These are phyloP conservation scores for Xylariaceae sp. DNA, from an alignment of 2,329 filamentous ascomycete genomes.

Conservation along the genomic window DNA sequence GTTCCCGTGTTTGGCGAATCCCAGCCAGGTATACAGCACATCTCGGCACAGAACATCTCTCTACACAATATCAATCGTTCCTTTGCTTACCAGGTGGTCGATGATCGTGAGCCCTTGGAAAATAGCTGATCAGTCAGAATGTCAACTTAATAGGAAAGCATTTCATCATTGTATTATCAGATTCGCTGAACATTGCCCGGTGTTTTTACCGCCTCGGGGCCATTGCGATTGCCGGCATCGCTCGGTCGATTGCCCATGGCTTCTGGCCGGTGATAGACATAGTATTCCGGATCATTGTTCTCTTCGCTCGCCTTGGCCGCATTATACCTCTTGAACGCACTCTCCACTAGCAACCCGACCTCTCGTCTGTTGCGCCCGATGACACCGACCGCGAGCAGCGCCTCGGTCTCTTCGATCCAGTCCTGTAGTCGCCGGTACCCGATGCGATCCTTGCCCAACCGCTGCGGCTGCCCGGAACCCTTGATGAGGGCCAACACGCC, in stretches of 20 bases:
- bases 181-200: neutral
- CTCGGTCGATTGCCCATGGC: slow-evolving; percentile 13
- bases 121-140: no score
- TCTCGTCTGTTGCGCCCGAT: slow-evolving; percentile 41
- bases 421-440: slow-evolving; percentile 46
- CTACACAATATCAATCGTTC: no score
- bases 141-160: no score
- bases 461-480: slow-evolving; percentile 47
- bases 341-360: slow-evolving; percentile 41
- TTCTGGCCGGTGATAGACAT: slow-evolving; percentile 30
- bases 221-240: slow-evolving; percentile 6
- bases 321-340: slow-evolving; percentile 42
- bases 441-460: slow-evolving; percentile 44
- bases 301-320: slow-evolving; percentile 40
- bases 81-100: no score
- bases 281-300: slow-evolving; percentile 40
- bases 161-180: neutral
- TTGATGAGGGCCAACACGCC: slow-evolving; percentile 56
- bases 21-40: no score
- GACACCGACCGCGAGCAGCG: slow-evolving; percentile 40
- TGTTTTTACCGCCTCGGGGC: neutral
- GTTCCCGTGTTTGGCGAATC: no score
- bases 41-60: no score
- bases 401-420: slow-evolving; percentile 52
- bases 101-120: no score